Evolutionary conservation across 2,329 filamentous ascomycete species (phyloP).

Genomic region (Herpomyces periplanetae): DNA sequence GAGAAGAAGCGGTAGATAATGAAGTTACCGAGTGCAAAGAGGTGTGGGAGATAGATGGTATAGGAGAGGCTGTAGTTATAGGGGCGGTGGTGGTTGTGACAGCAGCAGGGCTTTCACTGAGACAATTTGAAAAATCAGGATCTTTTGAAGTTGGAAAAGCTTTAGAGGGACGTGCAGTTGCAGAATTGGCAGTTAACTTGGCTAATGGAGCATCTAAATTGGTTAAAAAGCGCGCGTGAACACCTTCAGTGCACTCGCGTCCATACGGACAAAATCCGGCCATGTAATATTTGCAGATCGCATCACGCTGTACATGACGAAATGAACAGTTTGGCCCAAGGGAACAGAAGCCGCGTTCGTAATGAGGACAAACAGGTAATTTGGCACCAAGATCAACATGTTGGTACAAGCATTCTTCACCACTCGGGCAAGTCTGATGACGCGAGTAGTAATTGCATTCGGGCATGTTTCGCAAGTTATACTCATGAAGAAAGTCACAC

Average conservation of each 20-base stretch:
- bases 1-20: too few relatives aligned
- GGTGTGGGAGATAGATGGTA: too few relatives aligned
- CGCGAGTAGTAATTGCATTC: conserved; percentile 88
- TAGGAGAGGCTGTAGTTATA: too few relatives aligned
- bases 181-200: too few relatives aligned
- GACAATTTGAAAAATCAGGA: too few relatives aligned
- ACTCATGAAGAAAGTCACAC: conserved; percentile 95
- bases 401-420: conserved; percentile 75
- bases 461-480: conserved; percentile 89
- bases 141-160: too few relatives aligned
- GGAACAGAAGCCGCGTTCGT: conserved; percentile 75
- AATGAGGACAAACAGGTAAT: conserved; percentile 27
- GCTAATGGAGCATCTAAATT: too few relatives aligned
- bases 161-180: too few relatives aligned
- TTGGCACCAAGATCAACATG: conserved; percentile 32
- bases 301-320: conserved; percentile 37
- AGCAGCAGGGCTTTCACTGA: too few relatives aligned
- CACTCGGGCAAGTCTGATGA: conserved; percentile 79
- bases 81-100: too few relatives aligned
- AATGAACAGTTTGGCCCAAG: conserved; percentile 55
- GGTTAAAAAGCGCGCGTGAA: too few relatives aligned
- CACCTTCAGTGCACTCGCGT: conserved; percentile 21
- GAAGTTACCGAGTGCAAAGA: too few relatives aligned
- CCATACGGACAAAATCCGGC: conserved; percentile 82
- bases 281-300: conserved; percentile 45